A percentile compares a stretch with the other conserved stretches of the same genome.
Conservation (phyloP, 257 asterid genomes). For the Gardenia jasminoides region DNA sequence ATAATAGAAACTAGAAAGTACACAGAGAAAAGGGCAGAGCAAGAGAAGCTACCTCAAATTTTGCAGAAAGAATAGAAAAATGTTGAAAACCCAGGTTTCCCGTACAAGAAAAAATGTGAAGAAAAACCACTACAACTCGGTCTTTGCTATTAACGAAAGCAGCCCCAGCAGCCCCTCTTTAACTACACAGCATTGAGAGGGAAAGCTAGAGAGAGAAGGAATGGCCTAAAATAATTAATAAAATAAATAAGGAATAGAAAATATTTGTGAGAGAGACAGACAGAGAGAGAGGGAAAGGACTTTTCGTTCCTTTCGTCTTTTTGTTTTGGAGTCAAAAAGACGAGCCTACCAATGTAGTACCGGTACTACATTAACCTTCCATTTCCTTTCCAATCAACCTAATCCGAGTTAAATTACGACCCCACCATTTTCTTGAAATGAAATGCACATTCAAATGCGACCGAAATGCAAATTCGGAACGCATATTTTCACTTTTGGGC, state of each 20-base stretch:
- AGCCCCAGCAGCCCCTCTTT: slow-evolving; percentile 5
- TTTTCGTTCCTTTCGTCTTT: slow-evolving; percentile 17
- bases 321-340: slow-evolving; percentile 19
- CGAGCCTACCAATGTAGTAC: slow-evolving; percentile 23
- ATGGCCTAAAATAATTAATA: slow-evolving; percentile 13
- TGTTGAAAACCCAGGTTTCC: slow-evolving; percentile 11
- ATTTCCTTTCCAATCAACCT: slow-evolving; percentile 14
- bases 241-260: not conserved
- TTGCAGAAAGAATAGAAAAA: slow-evolving; percentile 12
- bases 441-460: slow-evolving; percentile 19
- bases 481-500: not conserved
- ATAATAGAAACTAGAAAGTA: not conserved
- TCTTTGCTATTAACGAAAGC: slow-evolving; percentile 21
- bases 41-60: slow-evolving; percentile 15
- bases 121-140: slow-evolving; percentile 10
- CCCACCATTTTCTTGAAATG: slow-evolving; percentile 5
- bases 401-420: not conserved
- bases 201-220: slow-evolving; percentile 35
- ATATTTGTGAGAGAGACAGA: not conserved
- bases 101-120: slow-evolving; percentile 8
- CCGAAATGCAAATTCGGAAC: slow-evolving; percentile 17
- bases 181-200: slow-evolving; percentile 30
- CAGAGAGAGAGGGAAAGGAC: slow-evolving; percentile 14
- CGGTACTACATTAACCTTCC: not conserved
- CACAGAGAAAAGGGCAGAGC: not conserved